Conservation (phyloP, 176 grass and related monocot genomes). For the Lolium rigidum region DNA sequence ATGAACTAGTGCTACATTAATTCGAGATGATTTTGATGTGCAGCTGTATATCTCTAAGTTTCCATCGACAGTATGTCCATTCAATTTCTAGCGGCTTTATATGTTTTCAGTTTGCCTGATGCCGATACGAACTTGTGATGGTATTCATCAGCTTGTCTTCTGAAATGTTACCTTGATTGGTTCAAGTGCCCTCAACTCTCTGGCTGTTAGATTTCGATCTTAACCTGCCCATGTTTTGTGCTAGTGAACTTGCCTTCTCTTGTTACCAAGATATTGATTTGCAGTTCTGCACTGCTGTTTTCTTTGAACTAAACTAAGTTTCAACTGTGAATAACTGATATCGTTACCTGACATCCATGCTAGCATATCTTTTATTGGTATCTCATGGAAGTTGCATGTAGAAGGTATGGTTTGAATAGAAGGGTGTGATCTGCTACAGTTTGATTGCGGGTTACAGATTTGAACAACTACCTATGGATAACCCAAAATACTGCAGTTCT, state of each 20-base stretch:
- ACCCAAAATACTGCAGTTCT: conserved; percentile 5
- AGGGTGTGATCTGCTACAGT: not conserved
- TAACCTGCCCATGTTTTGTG: not conserved
- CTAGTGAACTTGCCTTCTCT: not conserved
- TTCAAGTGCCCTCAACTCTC: not conserved
- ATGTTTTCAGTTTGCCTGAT: not conserved
- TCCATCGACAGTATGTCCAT: not conserved
- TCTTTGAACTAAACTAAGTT: not conserved
- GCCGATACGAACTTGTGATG: not conserved
- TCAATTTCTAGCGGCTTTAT: not conserved
- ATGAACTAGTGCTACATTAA: too few species aligned
- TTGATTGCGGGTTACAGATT: conserved; percentile 21
- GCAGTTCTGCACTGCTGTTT: not conserved
- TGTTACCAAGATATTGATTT: not conserved
- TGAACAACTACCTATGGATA: not conserved
- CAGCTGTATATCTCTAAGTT: not conserved
- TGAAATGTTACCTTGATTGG: conserved; percentile 10
- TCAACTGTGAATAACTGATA: too few species aligned
- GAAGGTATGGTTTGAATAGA: not conserved
- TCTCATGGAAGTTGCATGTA: too few species aligned
- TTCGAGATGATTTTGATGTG: not conserved
- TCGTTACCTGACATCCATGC: too few species aligned
- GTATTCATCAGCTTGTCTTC: not conserved
- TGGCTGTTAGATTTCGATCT: not conserved
- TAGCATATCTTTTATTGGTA: too few species aligned